Evolutionary conservation across 805 yeast genomes (phyloP), one percentile per base, ranked within the genome.

Genomic region (Tetrapisispora phaffii): DNA sequence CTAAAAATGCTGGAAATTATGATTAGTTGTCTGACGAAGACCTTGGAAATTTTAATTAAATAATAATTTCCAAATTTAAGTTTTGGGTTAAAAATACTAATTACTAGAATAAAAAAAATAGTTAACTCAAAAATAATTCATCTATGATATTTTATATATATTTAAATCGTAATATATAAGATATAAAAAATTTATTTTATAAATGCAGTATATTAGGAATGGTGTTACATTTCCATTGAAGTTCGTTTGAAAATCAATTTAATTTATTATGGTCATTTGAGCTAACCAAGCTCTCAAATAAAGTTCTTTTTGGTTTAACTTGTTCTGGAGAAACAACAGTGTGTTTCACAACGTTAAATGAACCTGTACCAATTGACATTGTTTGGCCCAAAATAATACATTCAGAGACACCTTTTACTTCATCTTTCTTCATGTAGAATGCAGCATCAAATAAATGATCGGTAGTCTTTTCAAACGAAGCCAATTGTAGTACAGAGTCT

Each of bases 391-490:
- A 73, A 56, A 93, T 94, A 56, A 93, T 93, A 70, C 97, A 85
- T 66, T 93, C 99, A 22, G 95, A 84, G 16, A 93, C 98, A 69
- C 99, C 99, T 66, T 93, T 97, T 46, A 93, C 85, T 54, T 80
- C 76, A 66, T 93, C 99, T 20, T 81, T 82, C 74, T 93, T 93
- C 96, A 89, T 90, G 67, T 82, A 93, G 73, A 90, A 93, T 0
- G 97, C 89, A 2, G 99, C 99, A 65, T 93, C 98, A 58, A 93
- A 93, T 64, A 93, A 74, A 68, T 93, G 99, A 64, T 93, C 99
- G 0, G 98, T 90, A 4, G 99, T 93, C 71, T 93, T 93, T 64
- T 93, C 99, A 63, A 93, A 93, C 15, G 96, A 85, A 0, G 99
- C 99, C 60, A 93, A 73, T 66, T 93, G 98, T 60, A 93, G 72